Evolutionary conservation across 192 early-diverging fungal genomes (phyloP).

Genomic region (Mortierella claussenii): DNA sequence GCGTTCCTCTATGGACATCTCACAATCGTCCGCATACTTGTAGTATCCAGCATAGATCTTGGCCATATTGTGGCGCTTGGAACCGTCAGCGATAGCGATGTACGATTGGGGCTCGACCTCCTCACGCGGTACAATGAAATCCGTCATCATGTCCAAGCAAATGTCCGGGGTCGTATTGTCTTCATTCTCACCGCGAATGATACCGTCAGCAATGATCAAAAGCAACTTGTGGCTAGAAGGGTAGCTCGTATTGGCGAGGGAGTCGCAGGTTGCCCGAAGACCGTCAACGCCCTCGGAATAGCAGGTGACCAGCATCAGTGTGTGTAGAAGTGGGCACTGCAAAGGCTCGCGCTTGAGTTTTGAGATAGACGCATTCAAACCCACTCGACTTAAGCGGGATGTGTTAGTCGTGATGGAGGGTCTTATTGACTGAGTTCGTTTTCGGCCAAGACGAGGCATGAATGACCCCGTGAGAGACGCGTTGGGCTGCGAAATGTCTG

Average conservation of each 20-base stretch:
- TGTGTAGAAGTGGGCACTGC: conserved; percentile 66
- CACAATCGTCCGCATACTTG: conserved; percentile 65
- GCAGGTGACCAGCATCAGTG: conserved; percentile 81
- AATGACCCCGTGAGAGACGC: conserved; percentile 21
- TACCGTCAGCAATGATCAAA: conserved; percentile 82
- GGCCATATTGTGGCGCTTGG: conserved; percentile 92
- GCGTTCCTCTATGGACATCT: conserved; percentile 54
- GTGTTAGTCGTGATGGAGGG: conserved; percentile 4
- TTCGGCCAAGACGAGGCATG: conserved; percentile 33
- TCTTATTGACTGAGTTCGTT: conserved; percentile 24
- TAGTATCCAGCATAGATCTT: conserved; percentile 94
- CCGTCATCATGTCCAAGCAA: conserved; percentile 82
- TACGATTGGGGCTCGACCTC: conserved; percentile 81
- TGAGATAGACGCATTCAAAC: conserved; percentile 55
- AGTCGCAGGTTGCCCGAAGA: conserved; percentile 80
- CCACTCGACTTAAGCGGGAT: conserved; percentile 31
- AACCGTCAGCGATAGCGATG: conserved; percentile 89
- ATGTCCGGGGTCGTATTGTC: conserved; percentile 78
- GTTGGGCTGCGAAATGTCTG: conserved; percentile 5
- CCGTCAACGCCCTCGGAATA: conserved; percentile 83
- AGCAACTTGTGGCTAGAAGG: conserved; percentile 80
- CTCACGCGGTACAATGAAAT: conserved; percentile 71
- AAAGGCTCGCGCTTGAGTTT: conserved; percentile 54
- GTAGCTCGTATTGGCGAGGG: conserved; percentile 78
- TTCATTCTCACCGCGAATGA: conserved; percentile 81